Conservation (phyloP, 306 rosid genomes). For the Quercus glauca region DNA sequence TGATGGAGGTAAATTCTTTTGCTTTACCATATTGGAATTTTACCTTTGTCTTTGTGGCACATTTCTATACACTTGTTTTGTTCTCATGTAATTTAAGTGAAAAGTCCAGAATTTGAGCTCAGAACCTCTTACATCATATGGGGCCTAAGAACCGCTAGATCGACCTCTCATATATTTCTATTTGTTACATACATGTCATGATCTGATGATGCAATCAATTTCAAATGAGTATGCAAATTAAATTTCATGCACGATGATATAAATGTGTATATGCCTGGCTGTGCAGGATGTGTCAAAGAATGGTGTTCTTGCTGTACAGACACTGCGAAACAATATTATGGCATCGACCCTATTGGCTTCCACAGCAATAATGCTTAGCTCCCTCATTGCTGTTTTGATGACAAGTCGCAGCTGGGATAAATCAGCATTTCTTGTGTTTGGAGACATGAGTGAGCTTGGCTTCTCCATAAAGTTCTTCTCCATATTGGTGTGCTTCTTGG, state of each 20-base stretch:
- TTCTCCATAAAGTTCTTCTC: constrained; percentile 61
- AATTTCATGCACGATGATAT: neutral
- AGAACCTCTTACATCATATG: no score
- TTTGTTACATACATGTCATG: neutral
- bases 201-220: no score
- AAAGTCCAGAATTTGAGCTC: no score
- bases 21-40: neutral
- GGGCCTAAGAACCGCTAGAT: no score
- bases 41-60: neutral
- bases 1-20: constrained; percentile 74
- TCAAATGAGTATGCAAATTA: no score
- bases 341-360: constrained; percentile 91
- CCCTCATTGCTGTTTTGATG: constrained; percentile 76
- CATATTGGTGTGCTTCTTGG: constrained; percentile 70
- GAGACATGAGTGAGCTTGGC: constrained; percentile 43
- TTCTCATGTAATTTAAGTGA: no score
- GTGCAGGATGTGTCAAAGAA: constrained; percentile 59
- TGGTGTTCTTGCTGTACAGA: constrained; percentile 84
- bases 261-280: neutral
- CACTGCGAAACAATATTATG: constrained; percentile 86
- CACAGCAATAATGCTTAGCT: constrained; percentile 80
- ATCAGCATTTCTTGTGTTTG: constrained; percentile 23
- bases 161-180: neutral
- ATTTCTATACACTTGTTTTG: no score
- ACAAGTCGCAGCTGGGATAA: constrained; percentile 18